A percentile compares a stretch with the other conserved stretches of the same genome.
Conservation (phyloP, 345 rosid species). For the Camelina sativa region DNA sequence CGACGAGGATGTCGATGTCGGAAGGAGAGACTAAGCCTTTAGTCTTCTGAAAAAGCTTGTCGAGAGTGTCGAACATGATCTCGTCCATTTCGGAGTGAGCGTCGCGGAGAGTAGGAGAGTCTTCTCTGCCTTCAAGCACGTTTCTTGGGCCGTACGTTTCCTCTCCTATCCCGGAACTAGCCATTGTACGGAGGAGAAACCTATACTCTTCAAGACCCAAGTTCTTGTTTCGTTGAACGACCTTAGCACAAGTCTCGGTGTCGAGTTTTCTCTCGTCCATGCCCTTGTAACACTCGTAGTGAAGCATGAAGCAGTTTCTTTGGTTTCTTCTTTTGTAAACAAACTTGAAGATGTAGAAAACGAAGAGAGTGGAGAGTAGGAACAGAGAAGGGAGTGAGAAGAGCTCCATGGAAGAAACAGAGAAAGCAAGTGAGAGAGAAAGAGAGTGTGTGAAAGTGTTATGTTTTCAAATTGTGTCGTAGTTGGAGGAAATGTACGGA, state of each 20-base stretch:
- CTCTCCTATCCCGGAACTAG: slow-evolving; percentile 74
- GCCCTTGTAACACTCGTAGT: slow-evolving; percentile 68
- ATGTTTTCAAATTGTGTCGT: slow-evolving; percentile 30
- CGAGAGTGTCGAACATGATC: slow-evolving; percentile 60
- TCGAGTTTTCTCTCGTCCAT: slow-evolving; percentile 55
- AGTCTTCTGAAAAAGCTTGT: slow-evolving; percentile 56
- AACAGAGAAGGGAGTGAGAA: slow-evolving; percentile 32
- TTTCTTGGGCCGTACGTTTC: slow-evolving; percentile 65
- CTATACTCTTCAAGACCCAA: slow-evolving; percentile 65
- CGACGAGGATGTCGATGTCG: slow-evolving; percentile 63
- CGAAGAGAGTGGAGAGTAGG: slow-evolving; percentile 31
- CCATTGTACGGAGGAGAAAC: slow-evolving; percentile 66
- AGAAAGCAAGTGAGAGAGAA: background rate
- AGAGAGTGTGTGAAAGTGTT: slow-evolving; percentile 22
- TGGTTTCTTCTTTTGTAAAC: slow-evolving; percentile 40
- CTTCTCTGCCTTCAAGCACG: slow-evolving; percentile 61
- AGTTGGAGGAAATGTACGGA: slow-evolving; percentile 36
- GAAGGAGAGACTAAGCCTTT: slow-evolving; percentile 52
- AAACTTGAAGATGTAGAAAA: slow-evolving; percentile 34
- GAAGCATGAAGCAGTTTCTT: slow-evolving; percentile 64
- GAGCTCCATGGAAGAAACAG: slow-evolving; percentile 36
- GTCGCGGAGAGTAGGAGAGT: slow-evolving; percentile 48
- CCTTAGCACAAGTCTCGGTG: slow-evolving; percentile 51
- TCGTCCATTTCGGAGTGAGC: slow-evolving; percentile 61
- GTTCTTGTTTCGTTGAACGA: slow-evolving; percentile 59